Evolutionary conservation across 306 rosid species (phyloP).

Genomic region (Senna siamea): DNA sequence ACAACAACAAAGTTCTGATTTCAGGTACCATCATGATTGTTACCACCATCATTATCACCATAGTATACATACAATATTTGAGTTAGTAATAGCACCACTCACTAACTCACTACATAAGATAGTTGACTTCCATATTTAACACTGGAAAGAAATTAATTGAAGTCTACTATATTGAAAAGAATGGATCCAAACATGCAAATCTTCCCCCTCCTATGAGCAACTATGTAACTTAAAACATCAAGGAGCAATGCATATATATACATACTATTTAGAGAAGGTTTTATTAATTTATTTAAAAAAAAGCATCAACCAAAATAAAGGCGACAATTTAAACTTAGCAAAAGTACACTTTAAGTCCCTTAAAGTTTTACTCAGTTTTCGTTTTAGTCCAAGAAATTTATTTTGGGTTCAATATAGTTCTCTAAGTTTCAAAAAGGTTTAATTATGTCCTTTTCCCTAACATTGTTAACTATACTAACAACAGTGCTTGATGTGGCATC

Average conservation of each 20-base stretch:
- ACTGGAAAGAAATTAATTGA: background rate
- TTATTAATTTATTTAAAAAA: background rate
- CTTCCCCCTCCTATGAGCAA: background rate
- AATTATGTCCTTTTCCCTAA: too few species aligned
- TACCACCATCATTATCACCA: background rate
- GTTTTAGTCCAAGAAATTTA: too few species aligned
- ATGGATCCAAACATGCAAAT: background rate
- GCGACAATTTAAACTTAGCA: background rate
- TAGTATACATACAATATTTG: background rate
- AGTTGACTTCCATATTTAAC: constrained; percentile 5
- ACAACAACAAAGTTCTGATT: too few species aligned
- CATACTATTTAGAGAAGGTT: background rate
- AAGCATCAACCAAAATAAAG: background rate
- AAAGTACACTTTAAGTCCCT: too few species aligned
- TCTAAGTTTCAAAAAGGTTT: too few species aligned
- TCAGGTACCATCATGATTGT: too few species aligned
- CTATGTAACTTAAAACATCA: background rate
- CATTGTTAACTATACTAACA: too few species aligned
- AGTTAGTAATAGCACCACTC: background rate
- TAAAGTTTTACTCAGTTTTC: too few species aligned
- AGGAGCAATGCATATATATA: background rate
- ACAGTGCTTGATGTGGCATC: too few species aligned
- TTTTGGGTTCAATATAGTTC: too few species aligned
- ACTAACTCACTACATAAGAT: constrained; percentile 27
- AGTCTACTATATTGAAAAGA: background rate